Conservation (phyloP, 2,329 filamentous ascomycete genomes). For the Microsporum ferrugineum region DNA sequence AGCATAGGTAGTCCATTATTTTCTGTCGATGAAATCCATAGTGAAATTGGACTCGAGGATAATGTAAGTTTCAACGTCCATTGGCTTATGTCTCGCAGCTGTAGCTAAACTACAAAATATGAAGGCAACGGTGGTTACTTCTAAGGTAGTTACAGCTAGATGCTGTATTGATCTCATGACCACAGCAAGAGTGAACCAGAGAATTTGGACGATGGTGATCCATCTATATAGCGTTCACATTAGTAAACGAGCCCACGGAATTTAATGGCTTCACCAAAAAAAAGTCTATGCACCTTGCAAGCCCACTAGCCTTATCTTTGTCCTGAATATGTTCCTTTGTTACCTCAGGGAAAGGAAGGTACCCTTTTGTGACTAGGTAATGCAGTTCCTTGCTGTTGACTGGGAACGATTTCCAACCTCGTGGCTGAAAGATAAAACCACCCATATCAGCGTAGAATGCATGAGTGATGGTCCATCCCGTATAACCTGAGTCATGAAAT, state of each 20-base stretch:
- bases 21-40: conserved; percentile 11
- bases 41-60: conserved; percentile 10
- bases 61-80: conserved; percentile 18
- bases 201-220: conserved; percentile 13
- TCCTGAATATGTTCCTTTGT: conserved; percentile 14
- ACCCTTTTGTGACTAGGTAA: conserved; percentile 18
- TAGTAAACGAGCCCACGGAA: neutral
- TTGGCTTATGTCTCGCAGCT: conserved; percentile 20
- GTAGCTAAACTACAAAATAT: conserved; percentile 20
- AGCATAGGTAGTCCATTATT: conserved; percentile 4
- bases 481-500: conserved; percentile 14
- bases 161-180: conserved; percentile 11
- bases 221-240: neutral
- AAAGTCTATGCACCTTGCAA: conserved; percentile 7
- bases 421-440: conserved; percentile 26
- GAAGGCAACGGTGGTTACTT: conserved; percentile 22
- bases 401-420: conserved; percentile 25
- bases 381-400: conserved; percentile 27
- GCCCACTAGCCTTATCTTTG: conserved; percentile 17
- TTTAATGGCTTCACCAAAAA: neutral
- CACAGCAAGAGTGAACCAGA: conserved; percentile 16
- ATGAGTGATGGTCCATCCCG: conserved; percentile 31
- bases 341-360: conserved; percentile 15
- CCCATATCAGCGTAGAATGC: conserved; percentile 36
- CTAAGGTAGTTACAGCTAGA: conserved; percentile 19